Percentiles rank a stretch among this genome's conserved stretches.
Evolutionary conservation across 176 grass and related monocot species (phyloP).

Genomic region (Oryza longistaminata): DNA sequence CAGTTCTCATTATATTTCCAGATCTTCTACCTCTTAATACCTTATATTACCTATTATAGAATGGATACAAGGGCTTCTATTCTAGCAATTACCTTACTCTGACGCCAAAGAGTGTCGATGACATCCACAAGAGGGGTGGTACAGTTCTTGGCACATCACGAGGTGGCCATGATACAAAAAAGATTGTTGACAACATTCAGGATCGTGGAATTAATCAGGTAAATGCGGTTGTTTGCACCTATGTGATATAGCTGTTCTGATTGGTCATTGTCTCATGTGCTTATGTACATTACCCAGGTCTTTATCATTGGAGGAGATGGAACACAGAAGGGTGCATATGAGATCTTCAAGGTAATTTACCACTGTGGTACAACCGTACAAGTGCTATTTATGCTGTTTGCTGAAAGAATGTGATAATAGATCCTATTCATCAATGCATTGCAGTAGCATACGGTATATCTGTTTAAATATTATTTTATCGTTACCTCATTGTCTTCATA

Average conservation of each 20-base stretch:
- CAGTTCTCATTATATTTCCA: background rate
- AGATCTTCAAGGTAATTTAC: slow-evolving; percentile 72
- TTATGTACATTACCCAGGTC: slow-evolving; percentile 47
- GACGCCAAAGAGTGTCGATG: slow-evolving; percentile 91
- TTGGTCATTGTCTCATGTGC: slow-evolving; percentile 24
- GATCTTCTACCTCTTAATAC: background rate
- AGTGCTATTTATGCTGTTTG: background rate
- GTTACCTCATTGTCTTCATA: slow-evolving; percentile 19
- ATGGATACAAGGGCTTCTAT: slow-evolving; percentile 99
- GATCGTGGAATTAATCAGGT: slow-evolving; percentile 99
- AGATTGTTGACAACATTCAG: slow-evolving; percentile 96
- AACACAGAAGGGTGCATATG: slow-evolving; percentile 89
- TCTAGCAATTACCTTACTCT: slow-evolving; percentile 80
- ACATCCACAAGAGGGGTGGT: slow-evolving; percentile 95
- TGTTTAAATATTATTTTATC: background rate
- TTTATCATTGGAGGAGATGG: slow-evolving; percentile 89
- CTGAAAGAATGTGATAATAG: background rate
- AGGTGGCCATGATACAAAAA: slow-evolving; percentile 91
- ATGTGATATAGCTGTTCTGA: slow-evolving; percentile 8
- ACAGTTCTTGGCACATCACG: slow-evolving; percentile 94
- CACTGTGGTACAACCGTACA: background rate
- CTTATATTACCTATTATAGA: slow-evolving; percentile 49
- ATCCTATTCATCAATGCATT: background rate
- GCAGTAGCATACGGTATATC: background rate
- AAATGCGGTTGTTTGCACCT: slow-evolving; percentile 11